Evolutionary conservation across 2,329 filamentous ascomycete genomes (phyloP), one percentile per base, ranked within the genome.

Genomic region (Colletotrichum sp.): DNA sequence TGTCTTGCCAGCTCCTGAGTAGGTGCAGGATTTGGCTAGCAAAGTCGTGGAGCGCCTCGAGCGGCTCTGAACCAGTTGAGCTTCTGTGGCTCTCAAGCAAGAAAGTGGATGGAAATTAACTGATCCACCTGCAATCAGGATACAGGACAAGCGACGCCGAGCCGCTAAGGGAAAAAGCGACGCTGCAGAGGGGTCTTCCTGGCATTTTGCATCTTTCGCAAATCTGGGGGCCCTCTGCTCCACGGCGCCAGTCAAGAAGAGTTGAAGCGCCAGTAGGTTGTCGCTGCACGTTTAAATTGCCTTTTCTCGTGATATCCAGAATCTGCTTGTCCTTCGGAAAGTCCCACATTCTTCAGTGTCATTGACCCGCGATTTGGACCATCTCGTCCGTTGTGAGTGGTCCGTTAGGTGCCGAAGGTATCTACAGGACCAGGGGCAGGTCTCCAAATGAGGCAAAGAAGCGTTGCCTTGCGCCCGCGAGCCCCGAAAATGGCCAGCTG

Each of bases 81-180:
- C 21, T 31, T 47, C 38, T 63, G 62, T 70, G 70, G 70, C 24
- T 70, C 59, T 51, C 12, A 64, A 59, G 16, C 24, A 36, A 62
- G 15, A 43, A 66, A 66, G 62, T 66, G 38, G 24, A 71, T 58
- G 27, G 43, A 73, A 70, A 71, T 73, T 66, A 58, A 38, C 36
- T 38, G 62, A 66, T 58, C 71, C 71, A 71, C 71, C 54, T 36
- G 31, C 61, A 57, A 58, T 57, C 54, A 36, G 27, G 43, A 70
- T 55, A 47, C 66, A 73, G 59, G 51, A 43, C 59, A 13, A 54
- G 55, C 29, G 36, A 65, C 70, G 36, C 70, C 61, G 51, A 70
- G 70, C 27, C 66, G 61, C 70, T 61, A 65, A 31, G 70, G 66
- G 36, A 70, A 29, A 73, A 66, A 71, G 62, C 62, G 68, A 73